Conservation (phyloP, 129 eudicot species). For the Pittosporum tobira region DNA sequence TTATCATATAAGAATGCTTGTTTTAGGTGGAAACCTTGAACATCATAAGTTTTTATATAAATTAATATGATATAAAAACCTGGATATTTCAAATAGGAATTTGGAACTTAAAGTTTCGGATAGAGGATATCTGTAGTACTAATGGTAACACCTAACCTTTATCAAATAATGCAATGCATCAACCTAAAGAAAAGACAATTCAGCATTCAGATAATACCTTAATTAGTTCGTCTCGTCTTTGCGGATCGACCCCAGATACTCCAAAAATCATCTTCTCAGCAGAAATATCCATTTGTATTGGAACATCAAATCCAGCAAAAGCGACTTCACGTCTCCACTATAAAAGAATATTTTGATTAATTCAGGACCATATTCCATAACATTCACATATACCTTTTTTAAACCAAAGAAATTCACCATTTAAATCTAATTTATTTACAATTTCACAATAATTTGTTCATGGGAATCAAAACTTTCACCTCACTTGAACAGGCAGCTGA, state of each 20-base stretch:
- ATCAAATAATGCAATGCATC: neutral
- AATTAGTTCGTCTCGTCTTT: slow-evolving; percentile 72
- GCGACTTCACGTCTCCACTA: slow-evolving; percentile 99
- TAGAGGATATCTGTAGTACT: too few species aligned
- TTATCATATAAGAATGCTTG: too few species aligned
- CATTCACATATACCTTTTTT: neutral
- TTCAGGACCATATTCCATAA: neutral
- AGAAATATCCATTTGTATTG: slow-evolving; percentile 95
- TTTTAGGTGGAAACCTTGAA: too few species aligned
- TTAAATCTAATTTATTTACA: neutral
- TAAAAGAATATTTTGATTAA: slow-evolving; percentile 9
- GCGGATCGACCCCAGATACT: slow-evolving; percentile 67
- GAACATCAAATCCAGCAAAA: slow-evolving; percentile 96
- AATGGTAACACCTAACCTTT: too few species aligned
- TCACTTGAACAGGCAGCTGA: neutral
- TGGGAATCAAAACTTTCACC: neutral
- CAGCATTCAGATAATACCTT: slow-evolving; percentile 35
- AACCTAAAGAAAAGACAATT: neutral
- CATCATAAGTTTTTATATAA: too few species aligned
- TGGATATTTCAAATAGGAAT: neutral
- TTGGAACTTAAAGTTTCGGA: too few species aligned
- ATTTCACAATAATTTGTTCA: neutral
- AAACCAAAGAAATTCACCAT: neutral
- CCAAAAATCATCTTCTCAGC: slow-evolving; percentile 95
- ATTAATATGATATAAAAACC: too few species aligned